A percentile compares a stretch with the other conserved stretches of the same genome.
Conservation (phyloP, 2,329 filamentous ascomycete genomes). For the Beauveria pseudobassiana region DNA sequence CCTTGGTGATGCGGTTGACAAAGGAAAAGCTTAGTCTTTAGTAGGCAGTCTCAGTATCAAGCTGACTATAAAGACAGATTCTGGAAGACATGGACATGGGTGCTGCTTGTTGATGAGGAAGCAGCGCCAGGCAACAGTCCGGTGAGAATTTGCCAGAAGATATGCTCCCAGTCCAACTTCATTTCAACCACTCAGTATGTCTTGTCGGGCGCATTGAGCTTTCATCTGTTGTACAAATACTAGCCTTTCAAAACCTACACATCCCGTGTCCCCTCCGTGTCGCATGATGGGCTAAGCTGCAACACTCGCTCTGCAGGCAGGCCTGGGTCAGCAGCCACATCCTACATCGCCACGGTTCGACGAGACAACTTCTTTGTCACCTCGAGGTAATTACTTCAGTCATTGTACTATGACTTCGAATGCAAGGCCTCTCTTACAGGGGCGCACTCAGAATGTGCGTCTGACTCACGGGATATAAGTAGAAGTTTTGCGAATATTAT, state of each 20-base stretch:
- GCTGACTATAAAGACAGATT: neutral
- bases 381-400: no score
- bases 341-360: no score
- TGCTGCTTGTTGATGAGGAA: neutral
- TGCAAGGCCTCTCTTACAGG: no score
- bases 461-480: no score
- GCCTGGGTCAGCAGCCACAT: no score
- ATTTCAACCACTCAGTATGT: neutral
- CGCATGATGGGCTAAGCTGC: neutral
- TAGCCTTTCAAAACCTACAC: conserved; percentile 7
- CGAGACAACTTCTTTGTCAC: no score
- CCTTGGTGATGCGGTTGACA: neutral
- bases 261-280: neutral
- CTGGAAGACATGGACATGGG: neutral
- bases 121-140: neutral
- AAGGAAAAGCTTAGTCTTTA: neutral
- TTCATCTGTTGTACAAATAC: neutral
- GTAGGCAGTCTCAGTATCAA: neutral
- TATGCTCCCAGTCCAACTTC: neutral
- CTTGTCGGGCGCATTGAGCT: neutral
- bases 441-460: no score
- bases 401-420: no score
- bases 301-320: neutral
- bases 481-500: neutral
- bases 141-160: neutral